Conservation (phyloP, 306 rosid genomes). For the Lathyrus tuberosus region DNA sequence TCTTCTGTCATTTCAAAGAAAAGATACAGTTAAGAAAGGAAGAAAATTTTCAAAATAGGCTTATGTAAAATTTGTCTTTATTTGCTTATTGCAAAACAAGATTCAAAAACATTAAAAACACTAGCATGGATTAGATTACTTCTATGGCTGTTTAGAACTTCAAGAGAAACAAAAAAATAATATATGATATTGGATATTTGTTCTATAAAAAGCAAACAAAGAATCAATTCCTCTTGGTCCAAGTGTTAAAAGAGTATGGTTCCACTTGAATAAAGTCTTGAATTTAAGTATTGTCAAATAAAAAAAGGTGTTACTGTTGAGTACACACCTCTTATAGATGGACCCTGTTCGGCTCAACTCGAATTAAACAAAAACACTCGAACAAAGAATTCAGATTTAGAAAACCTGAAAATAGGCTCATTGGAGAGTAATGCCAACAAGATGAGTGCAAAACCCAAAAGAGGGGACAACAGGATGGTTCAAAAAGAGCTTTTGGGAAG, state of each 20-base stretch:
- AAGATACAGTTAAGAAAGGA: too few relatives aligned
- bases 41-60: too few relatives aligned
- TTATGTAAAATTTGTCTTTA: too few relatives aligned
- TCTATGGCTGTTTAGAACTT: too few relatives aligned
- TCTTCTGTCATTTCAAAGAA: too few relatives aligned
- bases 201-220: not conserved
- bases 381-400: not conserved
- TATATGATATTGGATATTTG: too few relatives aligned
- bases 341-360: not conserved
- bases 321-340: not conserved
- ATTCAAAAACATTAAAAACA: too few relatives aligned
- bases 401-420: not conserved
- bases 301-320: not conserved
- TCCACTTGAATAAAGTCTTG: not conserved
- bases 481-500: conserved; percentile 39
- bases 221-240: not conserved
- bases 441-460: conserved; percentile 43
- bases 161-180: too few relatives aligned
- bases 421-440: conserved; percentile 13
- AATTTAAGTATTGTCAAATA: too few relatives aligned
- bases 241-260: not conserved
- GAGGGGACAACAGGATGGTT: conserved; percentile 25
- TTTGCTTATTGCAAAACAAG: too few relatives aligned
- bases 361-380: too few relatives aligned
- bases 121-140: too few relatives aligned